Evolutionary conservation across 208 protist genomes (phyloP).

Genomic region (Acanthamoeba sp.): DNA sequence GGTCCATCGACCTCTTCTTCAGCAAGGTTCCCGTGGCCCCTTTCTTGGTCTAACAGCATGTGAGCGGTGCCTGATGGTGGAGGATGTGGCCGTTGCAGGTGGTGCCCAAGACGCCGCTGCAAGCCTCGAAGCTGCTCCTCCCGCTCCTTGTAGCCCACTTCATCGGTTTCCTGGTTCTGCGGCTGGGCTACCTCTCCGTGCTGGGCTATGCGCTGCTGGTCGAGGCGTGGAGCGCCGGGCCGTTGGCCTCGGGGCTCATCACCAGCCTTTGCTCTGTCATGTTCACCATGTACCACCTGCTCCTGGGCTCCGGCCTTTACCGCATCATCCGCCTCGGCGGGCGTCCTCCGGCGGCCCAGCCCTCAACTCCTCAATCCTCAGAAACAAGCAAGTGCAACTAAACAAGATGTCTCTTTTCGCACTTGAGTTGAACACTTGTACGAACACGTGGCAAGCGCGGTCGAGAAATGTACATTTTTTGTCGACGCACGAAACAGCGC

Average conservation of each 20-base stretch:
- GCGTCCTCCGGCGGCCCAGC: neutral
- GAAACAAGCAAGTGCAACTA: too few relatives aligned
- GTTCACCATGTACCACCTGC: slow-evolving; percentile 19
- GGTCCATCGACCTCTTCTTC: neutral
- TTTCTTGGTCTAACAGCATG: too few relatives aligned
- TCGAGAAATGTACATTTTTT: too few relatives aligned
- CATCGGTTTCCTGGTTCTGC: neutral
- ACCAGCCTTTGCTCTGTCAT: neutral
- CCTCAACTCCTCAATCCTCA: too few relatives aligned
- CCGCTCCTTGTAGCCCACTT: neutral
- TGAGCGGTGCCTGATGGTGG: neutral
- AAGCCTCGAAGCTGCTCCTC: neutral
- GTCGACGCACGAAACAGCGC: too few relatives aligned
- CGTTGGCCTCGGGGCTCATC: neutral
- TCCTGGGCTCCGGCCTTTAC: neutral
- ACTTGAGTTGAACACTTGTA: too few relatives aligned
- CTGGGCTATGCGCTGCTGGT: neutral
- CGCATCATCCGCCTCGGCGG: neutral
- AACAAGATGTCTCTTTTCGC: too few relatives aligned
- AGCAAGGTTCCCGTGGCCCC: too few relatives aligned
- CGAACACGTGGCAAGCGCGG: too few relatives aligned
- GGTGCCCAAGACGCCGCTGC: slow-evolving; percentile 3
- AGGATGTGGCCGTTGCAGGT: neutral
- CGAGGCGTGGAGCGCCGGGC: neutral
- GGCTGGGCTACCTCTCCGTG: slow-evolving; percentile 24